Evolutionary conservation across 1,139 yeast genomes (phyloP).

Genomic region (Candida labiduridarum): DNA sequence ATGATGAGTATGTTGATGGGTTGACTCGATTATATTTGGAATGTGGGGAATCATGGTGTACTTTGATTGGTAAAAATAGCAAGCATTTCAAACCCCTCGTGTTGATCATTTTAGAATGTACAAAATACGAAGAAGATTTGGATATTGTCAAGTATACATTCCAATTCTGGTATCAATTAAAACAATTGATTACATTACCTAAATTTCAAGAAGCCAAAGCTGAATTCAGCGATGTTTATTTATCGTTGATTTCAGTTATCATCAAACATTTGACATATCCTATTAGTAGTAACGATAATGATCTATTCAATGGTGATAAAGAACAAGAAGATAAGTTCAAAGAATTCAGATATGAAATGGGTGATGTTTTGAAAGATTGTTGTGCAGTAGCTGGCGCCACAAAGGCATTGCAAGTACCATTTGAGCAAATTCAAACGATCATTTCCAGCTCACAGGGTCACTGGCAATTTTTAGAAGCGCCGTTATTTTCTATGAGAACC

Average conservation of each 20-base stretch:
- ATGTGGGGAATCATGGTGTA: slow-evolving; percentile 97
- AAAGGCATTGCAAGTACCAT: slow-evolving; percentile 66
- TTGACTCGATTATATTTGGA: slow-evolving; percentile 81
- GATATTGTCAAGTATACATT: slow-evolving; percentile 91
- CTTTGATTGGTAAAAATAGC: slow-evolving; percentile 76
- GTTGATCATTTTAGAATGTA: slow-evolving; percentile 65
- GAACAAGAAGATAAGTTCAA: slow-evolving; percentile 93
- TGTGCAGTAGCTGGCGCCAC: slow-evolving; percentile 85
- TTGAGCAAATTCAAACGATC: slow-evolving; percentile 48
- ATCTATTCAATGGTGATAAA: slow-evolving; percentile 58
- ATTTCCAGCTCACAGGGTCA: slow-evolving; percentile 35
- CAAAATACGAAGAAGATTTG: slow-evolving; percentile 71
- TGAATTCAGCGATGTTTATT: slow-evolving; percentile 62
- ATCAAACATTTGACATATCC: slow-evolving; percentile 82
- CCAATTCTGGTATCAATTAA: slow-evolving; percentile 86
- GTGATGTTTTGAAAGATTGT: slow-evolving; percentile 93
- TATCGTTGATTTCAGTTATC: slow-evolving; percentile 65
- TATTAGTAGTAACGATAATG: slow-evolving; percentile 38
- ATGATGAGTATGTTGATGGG: slow-evolving; percentile 71
- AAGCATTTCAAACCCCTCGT: slow-evolving; percentile 72
- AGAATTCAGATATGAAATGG: slow-evolving; percentile 94
- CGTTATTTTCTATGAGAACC: slow-evolving; percentile 85
- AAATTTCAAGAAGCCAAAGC: slow-evolving; percentile 62
- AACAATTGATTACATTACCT: slow-evolving; percentile 68
- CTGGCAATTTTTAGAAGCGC: slow-evolving; percentile 93